phyloP scores from a whole-genome alignment of 345 rosid species.

The Eucalyptus shirleyi region DNA sequence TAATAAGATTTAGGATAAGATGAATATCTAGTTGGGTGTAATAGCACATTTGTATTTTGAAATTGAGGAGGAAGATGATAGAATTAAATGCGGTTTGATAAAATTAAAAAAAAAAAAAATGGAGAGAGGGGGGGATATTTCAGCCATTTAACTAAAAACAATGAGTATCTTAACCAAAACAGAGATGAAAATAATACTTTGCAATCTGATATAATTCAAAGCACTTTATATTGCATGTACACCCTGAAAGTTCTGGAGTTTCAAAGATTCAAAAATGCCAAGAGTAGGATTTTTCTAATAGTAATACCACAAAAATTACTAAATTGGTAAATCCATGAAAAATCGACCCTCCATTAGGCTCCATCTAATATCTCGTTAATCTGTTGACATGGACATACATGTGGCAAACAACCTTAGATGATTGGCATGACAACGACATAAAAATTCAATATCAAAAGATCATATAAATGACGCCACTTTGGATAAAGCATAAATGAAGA shows the following conservation, averaged over 20 bases:
- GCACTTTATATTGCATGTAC: neutral
- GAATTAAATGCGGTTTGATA: too few species aligned
- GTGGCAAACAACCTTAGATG: neutral
- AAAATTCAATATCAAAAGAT: neutral
- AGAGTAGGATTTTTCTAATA: neutral
- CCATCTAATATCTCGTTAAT: neutral
- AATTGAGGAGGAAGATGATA: too few species aligned
- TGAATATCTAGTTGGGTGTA: too few species aligned
- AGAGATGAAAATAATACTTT: neutral
- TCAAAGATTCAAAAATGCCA: neutral
- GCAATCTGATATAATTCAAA: neutral
- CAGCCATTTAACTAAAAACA: neutral
- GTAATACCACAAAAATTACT: neutral
- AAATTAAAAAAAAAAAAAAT: too few species aligned
- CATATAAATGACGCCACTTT: accelerated
- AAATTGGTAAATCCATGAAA: neutral
- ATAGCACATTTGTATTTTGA: too few species aligned
- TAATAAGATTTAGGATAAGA: too few species aligned
- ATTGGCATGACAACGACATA: neutral
- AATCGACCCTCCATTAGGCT: neutral
- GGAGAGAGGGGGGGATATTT: too few species aligned
- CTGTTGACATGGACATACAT: neutral
- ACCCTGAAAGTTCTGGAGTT: neutral
- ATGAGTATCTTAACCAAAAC: neutral
- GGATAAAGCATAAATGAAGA: neutral